Evolutionary conservation across 805 yeast species (phyloP), one percentile per base, ranked within the genome.

Genomic region (Nakazawaea pomicola): DNA sequence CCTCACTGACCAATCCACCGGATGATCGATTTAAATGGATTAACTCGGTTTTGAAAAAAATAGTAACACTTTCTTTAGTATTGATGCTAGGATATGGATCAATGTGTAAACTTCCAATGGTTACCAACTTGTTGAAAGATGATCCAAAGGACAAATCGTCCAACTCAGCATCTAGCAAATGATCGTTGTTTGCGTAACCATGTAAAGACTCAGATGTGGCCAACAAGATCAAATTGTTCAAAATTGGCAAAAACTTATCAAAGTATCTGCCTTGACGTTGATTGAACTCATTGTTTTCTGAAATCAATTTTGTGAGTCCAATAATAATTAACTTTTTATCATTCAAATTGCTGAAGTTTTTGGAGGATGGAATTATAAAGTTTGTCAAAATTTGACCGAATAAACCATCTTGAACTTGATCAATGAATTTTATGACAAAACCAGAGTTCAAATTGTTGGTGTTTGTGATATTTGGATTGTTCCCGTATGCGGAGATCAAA

Each of bases 61-160:
- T 68, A 29, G 61, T 57, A 46, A 62, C 65, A 40, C 41, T 21
- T 12, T 49, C 51, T 31, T 59, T 57, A 1, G 56, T 48, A 24
- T 43, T 49, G 10, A 87, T 61, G 18, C 68, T 66, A 1, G 78
- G 73, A 23, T 78, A 57, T 1, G 97, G 96, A 61, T 93, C 97
- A 49, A 76, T 68, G 3, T 81, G 71, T 47, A 70, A 76, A 12
- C 62, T 61, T 25, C 75, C 69, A 36, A 89, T 79, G 2, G 84
- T 74, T 1, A 74, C 77, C 45, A 93, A 67, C 54, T 75, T 80
- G 39, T 95, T 85, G 60, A 77, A 93, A 39, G 81, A 78, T 0
- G 96, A 82, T 2, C 98, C 98, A 61, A 90, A 93, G 2, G 93
- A 69, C 2, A 70, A 57, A 37, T 82, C 72, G 46, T 89, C 95